Base-by-base conservation (phyloP, 2,329 filamentous ascomycete genomes). In the Trichothecium roseum region DNA sequence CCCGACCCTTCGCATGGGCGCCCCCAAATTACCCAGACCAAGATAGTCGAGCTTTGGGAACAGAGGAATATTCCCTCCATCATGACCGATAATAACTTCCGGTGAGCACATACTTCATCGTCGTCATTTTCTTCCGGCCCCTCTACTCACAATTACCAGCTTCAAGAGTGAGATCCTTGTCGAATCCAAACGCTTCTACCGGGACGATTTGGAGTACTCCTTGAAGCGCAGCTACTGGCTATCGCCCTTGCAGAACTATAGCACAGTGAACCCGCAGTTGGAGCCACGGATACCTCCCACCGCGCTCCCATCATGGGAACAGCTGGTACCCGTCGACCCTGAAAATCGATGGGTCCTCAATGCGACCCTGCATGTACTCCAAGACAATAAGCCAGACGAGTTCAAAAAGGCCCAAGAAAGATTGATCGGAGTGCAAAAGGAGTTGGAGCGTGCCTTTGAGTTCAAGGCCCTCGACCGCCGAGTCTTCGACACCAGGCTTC, bases 371-470 rank as follows among this genome's bases (percentile, higher is more conserved):
- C 62, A 72, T 34, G 70, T 77, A 3, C 43, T 65, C 7, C 71
- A 77, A 39, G 72, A 75, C 36, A 71, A 64, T 43, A 67, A 71
- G 35, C 73, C 72, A 0, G 71, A 74, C 27, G 71, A 73, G 47
- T 62, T 78, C 20, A 60, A 67, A 30, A 67, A 72, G 43, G 72
- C 62, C 0, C 64, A 68, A 28, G 68, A 70, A n/a, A 60, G 66
- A 41, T 54, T 81, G 5, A 42, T 66, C 14, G 57, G 52, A 1
- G 53, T 69, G 2, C 59, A 63, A 24, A 55, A 53, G 10, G 64
- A 72, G 35, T 56, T 77, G 6, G 60, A 64, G 3, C 68, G 69
- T 1, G 63, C 67, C 1, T 71, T 76, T 40, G 63, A 69, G 26
- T 72, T 76, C 43, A 59, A 60, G 38, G 47, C 55, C 4, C 60